Conservation (phyloP, 192 early-diverging fungal genomes). For the Powellomyces hirtus region DNA sequence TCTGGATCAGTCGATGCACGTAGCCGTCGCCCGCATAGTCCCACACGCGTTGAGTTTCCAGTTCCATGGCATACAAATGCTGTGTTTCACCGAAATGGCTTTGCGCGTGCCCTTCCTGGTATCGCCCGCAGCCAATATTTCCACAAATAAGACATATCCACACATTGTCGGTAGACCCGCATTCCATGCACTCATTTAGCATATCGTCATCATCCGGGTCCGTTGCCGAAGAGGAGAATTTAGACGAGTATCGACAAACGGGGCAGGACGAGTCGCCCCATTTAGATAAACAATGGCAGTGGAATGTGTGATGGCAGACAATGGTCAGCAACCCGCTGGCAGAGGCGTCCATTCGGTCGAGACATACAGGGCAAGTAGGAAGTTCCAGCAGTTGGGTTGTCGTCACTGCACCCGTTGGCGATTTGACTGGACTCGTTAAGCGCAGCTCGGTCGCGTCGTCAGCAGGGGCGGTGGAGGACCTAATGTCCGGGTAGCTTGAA, state of each 20-base stretch:
- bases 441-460: neutral
- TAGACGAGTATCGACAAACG: conserved; percentile 82
- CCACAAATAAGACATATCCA: conserved; percentile 99
- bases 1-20: conserved; percentile 93
- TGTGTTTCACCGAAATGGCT: conserved; percentile 78
- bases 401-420: neutral
- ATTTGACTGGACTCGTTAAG: neutral
- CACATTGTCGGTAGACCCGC: conserved; percentile 72
- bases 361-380: conserved; percentile 94
- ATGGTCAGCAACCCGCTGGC: conserved; percentile 89
- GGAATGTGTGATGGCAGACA: conserved; percentile 93
- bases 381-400: conserved; percentile 64
- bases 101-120: conserved; percentile 85
- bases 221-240: conserved; percentile 16
- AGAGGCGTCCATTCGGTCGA: conserved; percentile 90
- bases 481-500: too few species aligned
- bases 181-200: conserved; percentile 69
- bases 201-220: conserved; percentile 19
- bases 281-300: conserved; percentile 84
- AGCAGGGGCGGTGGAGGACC: neutral
- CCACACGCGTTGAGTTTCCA: conserved; percentile 97
- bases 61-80: conserved; percentile 88
- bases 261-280: conserved; percentile 91
- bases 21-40: conserved; percentile 97
- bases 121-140: conserved; percentile 93